Evolutionary conservation across 2,329 filamentous ascomycete species (phyloP), one percentile per base, ranked within the genome.

Genomic region (Hypoxylon sp.): DNA sequence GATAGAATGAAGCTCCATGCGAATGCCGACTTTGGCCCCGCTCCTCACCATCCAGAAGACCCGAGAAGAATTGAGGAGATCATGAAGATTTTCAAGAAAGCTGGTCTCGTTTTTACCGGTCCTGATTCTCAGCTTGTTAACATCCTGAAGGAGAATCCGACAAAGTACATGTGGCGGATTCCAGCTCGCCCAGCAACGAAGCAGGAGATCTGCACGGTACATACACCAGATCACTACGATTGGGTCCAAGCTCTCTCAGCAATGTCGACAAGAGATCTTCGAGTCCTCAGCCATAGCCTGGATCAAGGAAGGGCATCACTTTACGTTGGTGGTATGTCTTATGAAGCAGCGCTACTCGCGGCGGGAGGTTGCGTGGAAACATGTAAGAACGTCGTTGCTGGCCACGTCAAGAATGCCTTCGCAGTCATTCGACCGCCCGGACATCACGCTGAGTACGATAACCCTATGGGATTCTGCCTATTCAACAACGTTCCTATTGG

Each of bases 401-500:
- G 92, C 2, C 86, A 88, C 61, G 91, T 97, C 55, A 97, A 96
- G 78, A 99, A 99, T 74, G 94, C 93, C 0, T 96, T 99, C 76
- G 96, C 96, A 0, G 91, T 99, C 37, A 97, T 99, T 73, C 88
- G 96, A 12, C 96, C 96, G 1, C 96, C 96, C 0, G 96, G 96
- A 0, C 96, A 99, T 74, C 96, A 99, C 78, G 96, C 96, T 0
- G 96, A 99, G 76, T 90, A 88, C 62, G 87, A 96, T 73, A 84
- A 89, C 34, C 88, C 95, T 0, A 96, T 97, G 86, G 96, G 96
- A 0, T 99, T 99, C 76, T 99, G 96, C 77, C 87, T 98, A 63
- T 98, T 98, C 82, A 97, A 99, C 81, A 99, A 99, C 74, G 96
- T 98, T 2, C 94, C 93, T 19, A 91, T 99, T 63, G 95, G 94